Conservation (phyloP, 768 basidiomycete species). For the Dioszegia crocea region DNA sequence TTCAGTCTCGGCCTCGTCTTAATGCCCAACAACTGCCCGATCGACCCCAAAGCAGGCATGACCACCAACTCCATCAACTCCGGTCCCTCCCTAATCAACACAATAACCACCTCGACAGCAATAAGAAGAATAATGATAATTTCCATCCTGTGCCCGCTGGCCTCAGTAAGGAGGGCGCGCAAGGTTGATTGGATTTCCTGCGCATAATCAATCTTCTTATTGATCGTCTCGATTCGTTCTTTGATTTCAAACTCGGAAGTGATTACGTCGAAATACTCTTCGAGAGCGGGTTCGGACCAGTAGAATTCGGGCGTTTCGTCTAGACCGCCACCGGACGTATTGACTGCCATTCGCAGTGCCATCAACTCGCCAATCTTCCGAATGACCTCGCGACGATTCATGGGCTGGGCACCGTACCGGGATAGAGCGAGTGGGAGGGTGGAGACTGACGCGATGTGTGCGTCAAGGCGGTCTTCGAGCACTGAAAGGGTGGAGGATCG, state of each 20-base stretch:
- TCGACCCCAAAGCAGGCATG: slow-evolving; percentile 1
- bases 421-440: slow-evolving; percentile 70
- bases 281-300: slow-evolving; percentile 88
- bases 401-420: slow-evolving; percentile 74
- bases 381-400: slow-evolving; percentile 75
- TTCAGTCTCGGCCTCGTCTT: not conserved
- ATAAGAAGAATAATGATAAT: slow-evolving; percentile 91
- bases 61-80: slow-evolving; percentile 20
- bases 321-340: slow-evolving; percentile 56
- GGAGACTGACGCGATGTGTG: slow-evolving; percentile 77
- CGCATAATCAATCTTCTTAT: slow-evolving; percentile 70
- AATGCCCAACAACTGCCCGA: slow-evolving; percentile 6
- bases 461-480: slow-evolving; percentile 77
- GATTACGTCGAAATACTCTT: slow-evolving; percentile 81
- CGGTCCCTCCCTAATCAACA: slow-evolving; percentile 41
- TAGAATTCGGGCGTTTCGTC: slow-evolving; percentile 60
- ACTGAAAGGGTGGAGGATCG: slow-evolving; percentile 82
- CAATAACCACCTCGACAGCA: slow-evolving; percentile 76
- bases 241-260: slow-evolving; percentile 82
- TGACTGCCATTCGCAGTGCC: slow-evolving; percentile 85
- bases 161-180: slow-evolving; percentile 82
- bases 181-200: slow-evolving; percentile 77
- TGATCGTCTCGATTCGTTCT: slow-evolving; percentile 70
- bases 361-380: slow-evolving; percentile 88
- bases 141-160: slow-evolving; percentile 87